phyloP scores from a whole-genome alignment of 371 early-diverging fungal species.

The Catenaria anguillulae region DNA sequence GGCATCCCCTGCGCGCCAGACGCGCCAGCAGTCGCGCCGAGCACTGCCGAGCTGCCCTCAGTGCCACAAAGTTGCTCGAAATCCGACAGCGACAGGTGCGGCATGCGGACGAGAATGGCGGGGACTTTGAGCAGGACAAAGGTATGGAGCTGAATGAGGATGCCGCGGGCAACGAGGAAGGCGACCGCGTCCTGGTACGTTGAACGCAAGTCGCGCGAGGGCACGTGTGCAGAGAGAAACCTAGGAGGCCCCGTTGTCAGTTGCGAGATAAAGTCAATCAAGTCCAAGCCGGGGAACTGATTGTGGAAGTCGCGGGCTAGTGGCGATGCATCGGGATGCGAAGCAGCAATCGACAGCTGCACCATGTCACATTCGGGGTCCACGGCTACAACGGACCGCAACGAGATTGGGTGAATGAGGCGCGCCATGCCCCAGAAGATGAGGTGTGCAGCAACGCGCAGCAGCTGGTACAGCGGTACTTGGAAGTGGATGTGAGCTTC shows the following conservation, averaged over 20 bases:
- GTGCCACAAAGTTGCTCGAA: slow-evolving; percentile 2
- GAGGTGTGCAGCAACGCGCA: slow-evolving; percentile 6
- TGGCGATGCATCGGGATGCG: not conserved
- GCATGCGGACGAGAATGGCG: not conserved
- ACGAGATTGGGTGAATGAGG: not conserved
- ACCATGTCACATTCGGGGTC: not conserved
- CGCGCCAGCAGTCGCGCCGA: not conserved
- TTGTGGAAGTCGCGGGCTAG: too few relatives aligned
- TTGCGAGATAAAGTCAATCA: not conserved
- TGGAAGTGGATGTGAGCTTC: slow-evolving; percentile 3
- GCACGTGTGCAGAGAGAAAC: not conserved
- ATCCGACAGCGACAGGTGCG: not conserved
- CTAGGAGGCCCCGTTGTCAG: not conserved
- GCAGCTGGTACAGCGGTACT: not conserved
- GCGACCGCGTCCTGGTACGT: not conserved
- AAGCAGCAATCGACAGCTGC: not conserved
- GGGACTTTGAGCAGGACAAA: slow-evolving; percentile 3
- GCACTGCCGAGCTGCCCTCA: not conserved
- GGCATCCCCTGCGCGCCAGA: not conserved
- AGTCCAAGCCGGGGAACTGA: too few relatives aligned
- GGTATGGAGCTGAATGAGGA: not conserved
- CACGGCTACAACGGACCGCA: not conserved
- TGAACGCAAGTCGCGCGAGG: not conserved
- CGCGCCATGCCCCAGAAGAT: slow-evolving; percentile 1
- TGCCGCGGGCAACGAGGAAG: not conserved